Conservation (phyloP, 179 eudicot species). For the Beta macrorhiza region DNA sequence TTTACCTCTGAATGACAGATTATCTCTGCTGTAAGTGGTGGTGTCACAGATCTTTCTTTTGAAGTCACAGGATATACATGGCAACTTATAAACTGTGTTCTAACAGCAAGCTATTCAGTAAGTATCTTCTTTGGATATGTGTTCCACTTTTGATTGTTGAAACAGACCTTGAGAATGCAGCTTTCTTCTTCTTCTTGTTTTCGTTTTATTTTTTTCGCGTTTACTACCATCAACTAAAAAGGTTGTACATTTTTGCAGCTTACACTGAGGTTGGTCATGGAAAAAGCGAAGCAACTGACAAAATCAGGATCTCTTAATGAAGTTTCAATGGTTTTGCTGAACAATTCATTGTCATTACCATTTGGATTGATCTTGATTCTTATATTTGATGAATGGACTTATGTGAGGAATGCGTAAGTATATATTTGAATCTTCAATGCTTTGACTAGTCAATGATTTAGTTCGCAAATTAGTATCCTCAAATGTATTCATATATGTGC, state of each 20-base stretch:
- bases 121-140: conserved; percentile 20
- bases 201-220: neutral
- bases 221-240: neutral
- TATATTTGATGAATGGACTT: conserved; percentile 65
- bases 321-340: conserved; percentile 82
- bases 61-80: conserved; percentile 64
- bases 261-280: conserved; percentile 71
- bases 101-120: conserved; percentile 81
- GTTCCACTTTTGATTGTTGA: neutral
- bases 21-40: conserved; percentile 73
- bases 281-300: conserved; percentile 67
- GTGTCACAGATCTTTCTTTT: conserved; percentile 77
- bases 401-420: conserved; percentile 58
- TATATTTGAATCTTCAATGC: neutral
- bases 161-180: neutral
- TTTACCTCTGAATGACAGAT: conserved; percentile 43
- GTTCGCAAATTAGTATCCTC: conserved; percentile 4
- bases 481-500: conserved; percentile 27
- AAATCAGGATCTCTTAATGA: conserved; percentile 77
- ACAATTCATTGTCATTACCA: conserved; percentile 69
- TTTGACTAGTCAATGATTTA: neutral
- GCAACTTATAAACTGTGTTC: conserved; percentile 63
- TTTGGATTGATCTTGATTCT: conserved; percentile 64
- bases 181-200: neutral
- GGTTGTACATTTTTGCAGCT: conserved; percentile 43